Evolutionary conservation across 306 rosid genomes (phyloP).

Genomic region (Castanea sativa): DNA sequence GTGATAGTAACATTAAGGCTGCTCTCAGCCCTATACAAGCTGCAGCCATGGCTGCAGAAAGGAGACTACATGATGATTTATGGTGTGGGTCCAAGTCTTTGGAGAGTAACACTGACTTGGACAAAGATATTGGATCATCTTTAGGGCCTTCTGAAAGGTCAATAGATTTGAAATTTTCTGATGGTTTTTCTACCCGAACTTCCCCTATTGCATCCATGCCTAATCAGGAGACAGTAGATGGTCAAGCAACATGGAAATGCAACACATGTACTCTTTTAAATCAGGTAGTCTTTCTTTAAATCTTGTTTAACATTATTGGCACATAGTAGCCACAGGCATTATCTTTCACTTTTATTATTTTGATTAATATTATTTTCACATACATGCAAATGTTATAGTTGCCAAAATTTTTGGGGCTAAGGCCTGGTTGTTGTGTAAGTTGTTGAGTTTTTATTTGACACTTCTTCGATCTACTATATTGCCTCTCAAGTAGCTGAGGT

Average conservation of each 20-base stretch:
- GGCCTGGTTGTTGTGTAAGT: no score
- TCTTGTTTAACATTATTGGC: background rate
- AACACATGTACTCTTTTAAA: slow-evolving; percentile 45
- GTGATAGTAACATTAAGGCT: slow-evolving; percentile 43
- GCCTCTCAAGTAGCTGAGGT: no score
- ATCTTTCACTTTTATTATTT: background rate
- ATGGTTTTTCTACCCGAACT: slow-evolving; percentile 15
- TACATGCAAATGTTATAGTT: no score
- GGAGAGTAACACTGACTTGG: slow-evolving; percentile 21
- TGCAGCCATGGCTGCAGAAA: slow-evolving; percentile 67
- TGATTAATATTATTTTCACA: background rate
- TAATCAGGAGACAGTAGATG: slow-evolving; percentile 21
- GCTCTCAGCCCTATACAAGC: slow-evolving; percentile 64
- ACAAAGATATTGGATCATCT: slow-evolving; percentile 16
- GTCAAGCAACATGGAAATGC: slow-evolving; percentile 44
- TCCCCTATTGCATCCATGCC: slow-evolving; percentile 5
- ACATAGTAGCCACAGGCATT: background rate
- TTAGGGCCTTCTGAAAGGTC: slow-evolving; percentile 29
- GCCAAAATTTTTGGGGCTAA: no score
- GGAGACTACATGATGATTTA: slow-evolving; percentile 58
- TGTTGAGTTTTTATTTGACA: no score
- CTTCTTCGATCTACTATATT: no score
- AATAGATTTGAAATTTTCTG: slow-evolving; percentile 3
- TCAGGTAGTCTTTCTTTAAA: slow-evolving; percentile 31
- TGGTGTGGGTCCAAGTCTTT: slow-evolving; percentile 59